Evolutionary conservation across 306 rosid genomes (phyloP).

Genomic region (Castanopsis chinensis): DNA sequence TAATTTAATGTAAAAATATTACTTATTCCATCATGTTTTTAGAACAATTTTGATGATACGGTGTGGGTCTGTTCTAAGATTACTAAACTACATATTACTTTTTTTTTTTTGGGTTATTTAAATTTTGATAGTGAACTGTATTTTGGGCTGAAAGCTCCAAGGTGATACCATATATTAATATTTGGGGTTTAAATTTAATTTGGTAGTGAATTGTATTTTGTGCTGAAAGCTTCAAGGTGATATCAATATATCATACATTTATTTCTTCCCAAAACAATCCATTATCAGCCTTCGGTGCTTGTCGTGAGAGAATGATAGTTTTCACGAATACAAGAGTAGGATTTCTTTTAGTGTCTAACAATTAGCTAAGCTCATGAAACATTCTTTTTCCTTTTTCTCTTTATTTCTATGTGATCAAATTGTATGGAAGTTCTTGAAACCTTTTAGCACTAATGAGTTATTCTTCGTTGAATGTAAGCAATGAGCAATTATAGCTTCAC

Average conservation of each 20-base stretch:
- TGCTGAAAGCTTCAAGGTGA: background rate
- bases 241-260: background rate
- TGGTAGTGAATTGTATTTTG: background rate
- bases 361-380: background rate
- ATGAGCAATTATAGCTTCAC: conserved; percentile 13
- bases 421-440: background rate
- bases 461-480: conserved; percentile 12
- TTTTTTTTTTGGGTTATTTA: too few relatives aligned
- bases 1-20: too few relatives aligned
- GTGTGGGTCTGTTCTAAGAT: too few relatives aligned
- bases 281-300: background rate
- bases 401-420: background rate
- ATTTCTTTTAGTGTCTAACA: background rate
- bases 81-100: too few relatives aligned
- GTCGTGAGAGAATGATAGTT: background rate
- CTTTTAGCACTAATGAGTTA: background rate
- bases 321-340: background rate
- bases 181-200: too few relatives aligned
- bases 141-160: too few relatives aligned
- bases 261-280: background rate
- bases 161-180: too few relatives aligned
- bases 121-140: too few relatives aligned
- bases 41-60: too few relatives aligned
- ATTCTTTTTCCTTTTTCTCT: background rate
- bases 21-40: too few relatives aligned